These are phyloP conservation scores for Hypomyces rosellus DNA, from an alignment of 2,329 filamentous ascomycete species.

Conservation along the genomic window DNA sequence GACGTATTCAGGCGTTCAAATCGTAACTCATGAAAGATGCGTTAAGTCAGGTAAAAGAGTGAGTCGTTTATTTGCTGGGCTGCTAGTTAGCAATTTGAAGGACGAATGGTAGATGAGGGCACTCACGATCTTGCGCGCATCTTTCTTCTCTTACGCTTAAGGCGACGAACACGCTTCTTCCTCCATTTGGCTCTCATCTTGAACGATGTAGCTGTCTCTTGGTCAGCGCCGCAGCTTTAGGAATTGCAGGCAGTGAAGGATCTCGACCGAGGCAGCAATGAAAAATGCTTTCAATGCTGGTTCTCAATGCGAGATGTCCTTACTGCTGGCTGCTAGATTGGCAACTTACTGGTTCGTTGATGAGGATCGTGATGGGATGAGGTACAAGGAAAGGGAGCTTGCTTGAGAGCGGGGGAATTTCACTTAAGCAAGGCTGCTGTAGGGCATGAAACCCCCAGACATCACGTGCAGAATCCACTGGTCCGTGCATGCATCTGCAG, in stretches of 20 bases:
- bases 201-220: slow-evolving; percentile 32
- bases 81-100: slow-evolving; percentile 26
- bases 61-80: slow-evolving; percentile 61
- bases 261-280: slow-evolving; percentile 1
- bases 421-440: slow-evolving; percentile 25
- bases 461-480: slow-evolving; percentile 24
- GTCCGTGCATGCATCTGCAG: background rate
- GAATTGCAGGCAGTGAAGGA: background rate
- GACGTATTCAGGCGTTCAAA: slow-evolving; percentile 24
- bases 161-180: slow-evolving; percentile 98
- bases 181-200: slow-evolving; percentile 97
- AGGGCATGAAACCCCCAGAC: slow-evolving; percentile 31
- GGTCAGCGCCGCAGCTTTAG: slow-evolving; percentile 11
- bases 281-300: slow-evolving; percentile 1
- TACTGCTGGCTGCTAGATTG: background rate
- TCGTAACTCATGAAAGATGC: slow-evolving; percentile 37
- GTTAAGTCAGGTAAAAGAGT: slow-evolving; percentile 51
- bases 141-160: slow-evolving; percentile 99
- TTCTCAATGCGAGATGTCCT: background rate
- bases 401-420: slow-evolving; percentile 24
- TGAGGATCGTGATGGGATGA: slow-evolving; percentile 42
- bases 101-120: background rate
- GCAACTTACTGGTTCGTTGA: slow-evolving; percentile 36
- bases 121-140: slow-evolving; percentile 94
- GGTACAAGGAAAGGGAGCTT: slow-evolving; percentile 25